These are phyloP conservation scores for Petunia hybrid DNA, from an alignment of 305 asterid species.

Conservation along the genomic window DNA sequence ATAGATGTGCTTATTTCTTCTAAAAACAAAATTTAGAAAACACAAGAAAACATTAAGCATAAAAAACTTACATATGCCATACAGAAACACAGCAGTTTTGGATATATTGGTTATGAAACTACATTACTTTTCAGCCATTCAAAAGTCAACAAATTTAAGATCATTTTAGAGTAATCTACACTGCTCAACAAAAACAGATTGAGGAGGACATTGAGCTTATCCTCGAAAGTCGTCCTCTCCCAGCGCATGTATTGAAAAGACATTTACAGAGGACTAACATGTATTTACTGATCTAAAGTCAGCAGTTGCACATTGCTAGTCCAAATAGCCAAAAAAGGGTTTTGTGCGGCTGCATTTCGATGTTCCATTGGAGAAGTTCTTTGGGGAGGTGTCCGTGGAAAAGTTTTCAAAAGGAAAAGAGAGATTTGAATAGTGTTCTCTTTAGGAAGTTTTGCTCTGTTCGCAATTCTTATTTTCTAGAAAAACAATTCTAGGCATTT, in stretches of 20 bases:
- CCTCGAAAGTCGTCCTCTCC: conserved; percentile 24
- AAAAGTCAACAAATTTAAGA: neutral
- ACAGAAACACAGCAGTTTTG: neutral
- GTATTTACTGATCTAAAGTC: conserved; percentile 13
- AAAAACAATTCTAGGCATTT: too few relatives aligned
- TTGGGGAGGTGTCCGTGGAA: too few relatives aligned
- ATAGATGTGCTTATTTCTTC: neutral
- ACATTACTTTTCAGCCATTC: neutral
- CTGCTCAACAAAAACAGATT: conserved; percentile 2
- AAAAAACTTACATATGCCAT: neutral
- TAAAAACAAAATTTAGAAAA: neutral
- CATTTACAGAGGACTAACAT: neutral
- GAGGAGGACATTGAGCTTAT: neutral
- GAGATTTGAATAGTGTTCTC: too few relatives aligned
- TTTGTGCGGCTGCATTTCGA: neutral
- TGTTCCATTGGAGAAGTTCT: too few relatives aligned
- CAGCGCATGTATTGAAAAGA: neutral
- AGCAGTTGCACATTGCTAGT: conserved; percentile 19
- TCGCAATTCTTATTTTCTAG: too few relatives aligned
- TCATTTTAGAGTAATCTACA: neutral
- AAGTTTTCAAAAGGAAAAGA: too few relatives aligned
- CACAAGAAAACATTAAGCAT: neutral
- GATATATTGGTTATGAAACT: neutral
- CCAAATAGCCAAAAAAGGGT: neutral
- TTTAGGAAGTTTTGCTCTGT: too few relatives aligned